phyloP scores from a whole-genome alignment of 441 rosid species.

The Arabidopsis lyrata region DNA sequence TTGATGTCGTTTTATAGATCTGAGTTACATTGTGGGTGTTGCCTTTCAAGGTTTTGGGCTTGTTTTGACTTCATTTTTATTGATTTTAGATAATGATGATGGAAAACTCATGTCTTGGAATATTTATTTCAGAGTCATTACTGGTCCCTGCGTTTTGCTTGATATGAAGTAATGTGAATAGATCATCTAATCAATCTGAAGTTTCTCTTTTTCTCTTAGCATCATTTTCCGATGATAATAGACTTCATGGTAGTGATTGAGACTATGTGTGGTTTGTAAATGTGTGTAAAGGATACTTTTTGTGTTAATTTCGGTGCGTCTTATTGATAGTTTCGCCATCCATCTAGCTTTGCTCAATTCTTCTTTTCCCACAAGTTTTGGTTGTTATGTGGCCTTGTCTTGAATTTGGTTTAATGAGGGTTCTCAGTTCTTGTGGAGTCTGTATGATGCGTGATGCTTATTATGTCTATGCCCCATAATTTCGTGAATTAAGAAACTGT shows the following conservation, averaged over 20 bases:
- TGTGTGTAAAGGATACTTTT: background rate
- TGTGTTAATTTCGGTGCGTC: background rate
- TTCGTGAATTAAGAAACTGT: too few relatives aligned
- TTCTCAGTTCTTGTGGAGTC: constrained; percentile 1
- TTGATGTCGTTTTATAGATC: constrained; percentile 33
- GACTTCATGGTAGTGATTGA: constrained; percentile 10
- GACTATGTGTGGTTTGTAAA: constrained; percentile 5
- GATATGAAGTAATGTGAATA: constrained; percentile 10
- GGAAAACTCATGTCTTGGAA: constrained; percentile 1
- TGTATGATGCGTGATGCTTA: constrained; percentile 5
- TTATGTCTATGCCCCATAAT: background rate
- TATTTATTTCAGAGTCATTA: background rate
- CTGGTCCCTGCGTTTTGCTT: background rate
- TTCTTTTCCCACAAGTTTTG: constrained; percentile 8
- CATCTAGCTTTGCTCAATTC: background rate
- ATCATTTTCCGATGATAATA: constrained; percentile 9
- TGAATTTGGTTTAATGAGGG: background rate
- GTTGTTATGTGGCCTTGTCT: constrained; percentile 14
- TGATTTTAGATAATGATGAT: constrained; percentile 11
- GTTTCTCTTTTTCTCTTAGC: background rate
- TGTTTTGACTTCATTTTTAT: constrained; percentile 25
- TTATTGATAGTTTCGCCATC: background rate
- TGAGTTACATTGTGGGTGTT: constrained; percentile 33
- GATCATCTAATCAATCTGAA: constrained; percentile 15
- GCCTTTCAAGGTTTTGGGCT: constrained; percentile 8